Conservation (phyloP, 2,329 filamentous ascomycete genomes). For the Triangularia setosa region DNA sequence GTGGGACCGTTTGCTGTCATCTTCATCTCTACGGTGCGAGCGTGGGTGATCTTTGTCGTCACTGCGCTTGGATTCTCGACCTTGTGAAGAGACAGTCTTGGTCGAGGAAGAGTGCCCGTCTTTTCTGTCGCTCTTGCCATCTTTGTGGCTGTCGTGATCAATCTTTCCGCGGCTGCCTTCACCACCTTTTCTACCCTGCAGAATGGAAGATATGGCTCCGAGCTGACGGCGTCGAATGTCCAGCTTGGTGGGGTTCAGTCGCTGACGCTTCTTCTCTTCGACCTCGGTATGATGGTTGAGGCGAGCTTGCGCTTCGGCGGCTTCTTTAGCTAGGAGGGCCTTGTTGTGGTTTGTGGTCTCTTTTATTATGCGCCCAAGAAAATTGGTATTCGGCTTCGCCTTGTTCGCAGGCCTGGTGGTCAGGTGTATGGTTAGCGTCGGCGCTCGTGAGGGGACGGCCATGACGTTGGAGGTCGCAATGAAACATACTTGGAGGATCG, state of each 20-base stretch:
- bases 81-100: slow-evolving; percentile 7
- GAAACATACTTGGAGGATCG: slow-evolving; percentile 31
- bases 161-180: neutral
- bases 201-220: slow-evolving; percentile 57
- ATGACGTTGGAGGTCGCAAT: neutral
- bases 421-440: slow-evolving; percentile 8
- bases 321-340: slow-evolving; percentile 77
- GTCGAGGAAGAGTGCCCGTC: neutral
- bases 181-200: slow-evolving; percentile 42
- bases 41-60: slow-evolving; percentile 4
- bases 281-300: slow-evolving; percentile 57
- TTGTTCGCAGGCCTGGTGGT: slow-evolving; percentile 56
- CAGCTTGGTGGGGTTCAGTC: slow-evolving; percentile 42
- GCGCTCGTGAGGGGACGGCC: neutral
- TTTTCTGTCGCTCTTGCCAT: neutral
- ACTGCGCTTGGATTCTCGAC: slow-evolving; percentile 1
- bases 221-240: slow-evolving; percentile 57
- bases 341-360: slow-evolving; percentile 88
- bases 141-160: neutral
- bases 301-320: slow-evolving; percentile 69
- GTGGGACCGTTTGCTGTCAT: slow-evolving; percentile 2
- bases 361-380: slow-evolving; percentile 81
- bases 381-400: slow-evolving; percentile 88
- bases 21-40: slow-evolving; percentile 5
- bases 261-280: slow-evolving; percentile 44